phyloP scores from a whole-genome alignment of 176 grass and related monocot genomes.

The Zizania latifolia region DNA sequence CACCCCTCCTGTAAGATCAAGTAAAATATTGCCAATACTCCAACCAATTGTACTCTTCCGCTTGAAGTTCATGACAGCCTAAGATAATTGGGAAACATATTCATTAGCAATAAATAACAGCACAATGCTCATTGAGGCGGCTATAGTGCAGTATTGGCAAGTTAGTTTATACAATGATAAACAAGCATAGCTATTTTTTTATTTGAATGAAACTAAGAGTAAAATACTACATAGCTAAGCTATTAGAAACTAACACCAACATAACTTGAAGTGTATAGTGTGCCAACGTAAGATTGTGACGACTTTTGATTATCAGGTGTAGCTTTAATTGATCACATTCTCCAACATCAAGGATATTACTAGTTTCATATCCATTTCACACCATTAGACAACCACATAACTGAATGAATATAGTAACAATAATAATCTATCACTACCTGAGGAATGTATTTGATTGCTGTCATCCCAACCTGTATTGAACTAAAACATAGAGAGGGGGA shows the following conservation, averaged over 20 bases:
- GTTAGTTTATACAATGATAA: background rate
- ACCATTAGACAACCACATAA: background rate
- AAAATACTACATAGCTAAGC: background rate
- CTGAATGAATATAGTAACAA: background rate
- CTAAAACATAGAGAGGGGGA: slow-evolving; percentile 38
- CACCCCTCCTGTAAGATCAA: slow-evolving; percentile 74
- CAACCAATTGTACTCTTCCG: slow-evolving; percentile 90
- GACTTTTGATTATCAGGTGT: background rate
- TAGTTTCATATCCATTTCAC: background rate
- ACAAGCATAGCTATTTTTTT: background rate
- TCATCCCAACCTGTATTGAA: slow-evolving; percentile 92
- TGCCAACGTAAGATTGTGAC: background rate
- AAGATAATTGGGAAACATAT: slow-evolving; percentile 16
- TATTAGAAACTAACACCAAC: background rate
- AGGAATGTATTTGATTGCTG: slow-evolving; percentile 96
- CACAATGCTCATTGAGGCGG: background rate
- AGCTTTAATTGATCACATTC: background rate
- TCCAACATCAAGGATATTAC: background rate
- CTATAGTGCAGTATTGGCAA: background rate
- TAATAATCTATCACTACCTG: slow-evolving; percentile 54
- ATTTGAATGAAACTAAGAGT: background rate
- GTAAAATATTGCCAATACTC: slow-evolving; percentile 97
- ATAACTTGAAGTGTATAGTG: background rate
- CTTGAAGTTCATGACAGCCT: slow-evolving; percentile 85
- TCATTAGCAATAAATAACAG: background rate